Percentiles rank a stretch among this genome's conserved stretches.
Conservation (phyloP, 495 filamentous ascomycete species). For the Lichenothelia convexa region DNA sequence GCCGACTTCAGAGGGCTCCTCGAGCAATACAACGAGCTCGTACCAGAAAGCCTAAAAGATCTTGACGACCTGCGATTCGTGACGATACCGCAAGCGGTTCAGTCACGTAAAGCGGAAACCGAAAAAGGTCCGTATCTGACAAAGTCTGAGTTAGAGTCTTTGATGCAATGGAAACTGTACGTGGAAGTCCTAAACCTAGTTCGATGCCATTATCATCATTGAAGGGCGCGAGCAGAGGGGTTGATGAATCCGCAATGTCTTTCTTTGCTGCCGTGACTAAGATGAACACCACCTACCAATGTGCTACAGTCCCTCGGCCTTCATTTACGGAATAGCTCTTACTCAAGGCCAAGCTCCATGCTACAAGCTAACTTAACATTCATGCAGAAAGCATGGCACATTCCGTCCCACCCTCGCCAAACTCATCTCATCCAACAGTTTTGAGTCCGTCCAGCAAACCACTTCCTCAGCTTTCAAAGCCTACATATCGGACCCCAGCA, state of each 20-base stretch:
- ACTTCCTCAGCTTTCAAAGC: slow-evolving; percentile 27
- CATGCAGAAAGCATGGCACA: slow-evolving; percentile 39
- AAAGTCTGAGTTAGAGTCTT: slow-evolving; percentile 11
- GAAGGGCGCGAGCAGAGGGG: background rate
- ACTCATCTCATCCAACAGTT: slow-evolving; percentile 42
- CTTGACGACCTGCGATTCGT: slow-evolving; percentile 15
- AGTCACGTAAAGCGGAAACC: slow-evolving; percentile 3
- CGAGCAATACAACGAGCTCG: slow-evolving; percentile 7
- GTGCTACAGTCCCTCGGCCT: background rate
- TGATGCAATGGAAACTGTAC: slow-evolving; percentile 71
- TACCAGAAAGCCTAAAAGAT: slow-evolving; percentile 10
- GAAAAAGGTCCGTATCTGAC: slow-evolving; percentile 9
- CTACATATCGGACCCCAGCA: slow-evolving; percentile 26
- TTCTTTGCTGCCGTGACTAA: background rate
- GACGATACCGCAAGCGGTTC: slow-evolving; percentile 11
- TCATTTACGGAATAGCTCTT: background rate
- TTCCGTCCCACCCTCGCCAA: slow-evolving; percentile 50
- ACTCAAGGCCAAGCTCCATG: background rate
- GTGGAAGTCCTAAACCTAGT: slow-evolving; percentile 14
- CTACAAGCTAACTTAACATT: background rate
- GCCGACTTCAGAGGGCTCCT: slow-evolving; percentile 10
- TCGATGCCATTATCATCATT: too few relatives aligned
- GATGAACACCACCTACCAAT: background rate
- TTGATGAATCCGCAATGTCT: background rate
- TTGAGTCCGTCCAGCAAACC: slow-evolving; percentile 22